phyloP scores from a whole-genome alignment of 306 rosid genomes.

The Casuarina cunninghamiana region DNA sequence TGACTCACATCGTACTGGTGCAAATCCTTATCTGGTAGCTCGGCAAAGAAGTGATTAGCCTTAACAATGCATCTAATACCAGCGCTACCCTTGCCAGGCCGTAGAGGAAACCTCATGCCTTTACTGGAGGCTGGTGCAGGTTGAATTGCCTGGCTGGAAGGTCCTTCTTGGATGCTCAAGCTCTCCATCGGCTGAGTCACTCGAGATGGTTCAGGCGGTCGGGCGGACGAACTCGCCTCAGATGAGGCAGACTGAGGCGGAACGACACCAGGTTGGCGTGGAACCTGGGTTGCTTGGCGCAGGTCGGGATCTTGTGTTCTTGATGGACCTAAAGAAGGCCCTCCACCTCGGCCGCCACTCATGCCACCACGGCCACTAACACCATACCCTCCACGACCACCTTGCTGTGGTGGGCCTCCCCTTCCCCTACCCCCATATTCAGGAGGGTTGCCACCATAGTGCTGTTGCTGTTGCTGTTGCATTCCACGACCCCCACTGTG shows the following conservation, averaged over 20 bases:
- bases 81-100: slow-evolving; percentile 83
- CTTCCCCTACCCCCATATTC: slow-evolving; percentile 87
- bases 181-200: slow-evolving; percentile 39
- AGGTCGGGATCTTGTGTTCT: slow-evolving; percentile 83
- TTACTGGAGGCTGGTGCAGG: slow-evolving; percentile 64
- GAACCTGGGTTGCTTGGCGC: slow-evolving; percentile 96
- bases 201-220: slow-evolving; percentile 38
- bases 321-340: slow-evolving; percentile 62
- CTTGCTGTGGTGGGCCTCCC: slow-evolving; percentile 77
- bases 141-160: slow-evolving; percentile 45
- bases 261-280: slow-evolving; percentile 55
- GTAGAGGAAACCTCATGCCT: slow-evolving; percentile 85
- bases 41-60: slow-evolving; percentile 95
- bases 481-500: slow-evolving; percentile 50
- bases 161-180: slow-evolving; percentile 41
- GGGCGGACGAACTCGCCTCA: slow-evolving; percentile 71
- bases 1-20: slow-evolving; percentile 94
- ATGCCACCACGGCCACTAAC: slow-evolving; percentile 51
- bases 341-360: slow-evolving; percentile 48
- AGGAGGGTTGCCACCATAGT: slow-evolving; percentile 48
- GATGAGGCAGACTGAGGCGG: slow-evolving; percentile 42
- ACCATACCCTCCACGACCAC: slow-evolving; percentile 65
- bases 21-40: slow-evolving; percentile 81
- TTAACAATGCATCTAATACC: slow-evolving; percentile 72
- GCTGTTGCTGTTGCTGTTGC: slow-evolving; percentile 74